Conservation (phyloP, 371 early-diverging fungal genomes). For the Basidiobolus meristosporus region DNA sequence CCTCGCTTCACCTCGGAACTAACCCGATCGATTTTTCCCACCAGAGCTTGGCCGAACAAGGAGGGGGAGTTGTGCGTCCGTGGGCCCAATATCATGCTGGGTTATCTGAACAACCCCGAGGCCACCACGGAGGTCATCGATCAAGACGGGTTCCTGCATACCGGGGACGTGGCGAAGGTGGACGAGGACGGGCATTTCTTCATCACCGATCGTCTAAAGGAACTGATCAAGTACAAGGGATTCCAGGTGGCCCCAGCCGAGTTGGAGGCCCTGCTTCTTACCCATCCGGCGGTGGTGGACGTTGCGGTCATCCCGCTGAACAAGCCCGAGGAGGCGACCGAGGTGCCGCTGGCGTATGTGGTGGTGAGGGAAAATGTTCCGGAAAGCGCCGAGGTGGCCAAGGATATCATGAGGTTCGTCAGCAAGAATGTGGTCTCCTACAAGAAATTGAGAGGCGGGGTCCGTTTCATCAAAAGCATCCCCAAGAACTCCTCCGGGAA, state of each 20-base stretch:
- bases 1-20: constrained; percentile 32
- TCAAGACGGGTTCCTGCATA: constrained; percentile 51
- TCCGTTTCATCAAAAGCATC: constrained; percentile 38
- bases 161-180: constrained; percentile 63
- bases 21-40: constrained; percentile 34
- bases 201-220: constrained; percentile 32
- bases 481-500: constrained; percentile 72
- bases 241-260: constrained; percentile 70
- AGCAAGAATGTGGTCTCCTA: constrained; percentile 34
- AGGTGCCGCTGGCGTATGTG: constrained; percentile 65
- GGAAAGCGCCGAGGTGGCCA: constrained; percentile 14
- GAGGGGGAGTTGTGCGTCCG: constrained; percentile 55
- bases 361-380: constrained; percentile 14
- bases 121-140: constrained; percentile 49
- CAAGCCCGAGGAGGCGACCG: constrained; percentile 40
- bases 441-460: constrained; percentile 68
- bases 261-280: constrained; percentile 56
- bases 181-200: constrained; percentile 32
- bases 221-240: constrained; percentile 42
- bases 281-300: constrained; percentile 48
- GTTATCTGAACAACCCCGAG: constrained; percentile 40
- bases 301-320: constrained; percentile 49
- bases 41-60: constrained; percentile 29
- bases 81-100: constrained; percentile 65
- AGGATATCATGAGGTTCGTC: constrained; percentile 35